Evolutionary conservation across 164 flowering plant species (phyloP).

Genomic region (Magnolia changhungtana): DNA sequence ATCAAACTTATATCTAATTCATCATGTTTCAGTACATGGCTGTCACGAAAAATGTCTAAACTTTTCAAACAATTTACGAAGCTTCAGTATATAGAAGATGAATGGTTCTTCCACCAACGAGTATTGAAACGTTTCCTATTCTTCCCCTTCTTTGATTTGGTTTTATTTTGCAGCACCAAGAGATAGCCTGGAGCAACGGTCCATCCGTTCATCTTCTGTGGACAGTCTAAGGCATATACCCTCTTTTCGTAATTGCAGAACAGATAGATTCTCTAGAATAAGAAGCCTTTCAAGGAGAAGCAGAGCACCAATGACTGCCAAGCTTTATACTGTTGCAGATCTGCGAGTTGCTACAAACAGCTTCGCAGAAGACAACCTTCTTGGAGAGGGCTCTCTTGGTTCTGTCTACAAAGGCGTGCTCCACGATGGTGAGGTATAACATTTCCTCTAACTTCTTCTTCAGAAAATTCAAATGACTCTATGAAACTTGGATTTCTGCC

Average conservation of each 20-base stretch:
- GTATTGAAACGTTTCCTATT: no score
- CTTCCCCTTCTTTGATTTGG: constrained; percentile 11
- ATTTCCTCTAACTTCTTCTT: not conserved
- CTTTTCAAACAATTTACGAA: no score
- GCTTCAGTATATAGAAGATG: no score
- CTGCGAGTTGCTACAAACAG: constrained; percentile 66
- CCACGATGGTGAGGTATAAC: constrained; percentile 61
- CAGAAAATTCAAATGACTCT: not conserved
- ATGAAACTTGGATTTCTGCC: not conserved
- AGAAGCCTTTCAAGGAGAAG: constrained; percentile 43
- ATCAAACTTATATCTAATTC: no score
- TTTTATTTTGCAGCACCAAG: constrained; percentile 26
- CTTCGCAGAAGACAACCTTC: constrained; percentile 59
- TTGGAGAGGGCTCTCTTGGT: constrained; percentile 87
- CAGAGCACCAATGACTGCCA: constrained; percentile 35
- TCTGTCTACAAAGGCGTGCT: constrained; percentile 72
- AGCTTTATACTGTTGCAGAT: constrained; percentile 47
- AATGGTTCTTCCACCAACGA: no score
- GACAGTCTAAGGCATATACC: constrained; percentile 26
- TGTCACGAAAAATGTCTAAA: no score
- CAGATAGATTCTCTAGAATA: constrained; percentile 24
- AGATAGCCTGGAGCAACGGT: constrained; percentile 30
- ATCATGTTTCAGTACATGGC: constrained; percentile 14
- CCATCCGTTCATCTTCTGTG: constrained; percentile 26
- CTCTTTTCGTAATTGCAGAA: constrained; percentile 26